Evolutionary conservation across 805 yeast genomes (phyloP).

Genomic region (Kregervanrija fluxuum): DNA sequence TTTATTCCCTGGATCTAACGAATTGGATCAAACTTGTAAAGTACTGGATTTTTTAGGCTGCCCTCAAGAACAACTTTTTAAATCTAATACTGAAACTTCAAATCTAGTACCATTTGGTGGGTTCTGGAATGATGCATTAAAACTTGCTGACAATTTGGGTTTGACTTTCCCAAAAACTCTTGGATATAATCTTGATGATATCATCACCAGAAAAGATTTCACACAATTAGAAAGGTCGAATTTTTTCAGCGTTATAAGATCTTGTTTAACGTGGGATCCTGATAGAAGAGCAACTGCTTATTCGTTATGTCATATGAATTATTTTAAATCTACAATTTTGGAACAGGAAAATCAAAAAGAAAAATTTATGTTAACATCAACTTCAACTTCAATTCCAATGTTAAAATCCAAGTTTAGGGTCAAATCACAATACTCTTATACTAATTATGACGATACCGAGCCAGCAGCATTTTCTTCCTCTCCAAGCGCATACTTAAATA

Average conservation of each 20-base stretch:
- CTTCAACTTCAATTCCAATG: neutral
- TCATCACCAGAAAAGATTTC: constrained; percentile 41
- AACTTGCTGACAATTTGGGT: constrained; percentile 46
- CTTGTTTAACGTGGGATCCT: constrained; percentile 77
- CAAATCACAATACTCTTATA: too few species aligned
- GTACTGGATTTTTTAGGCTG: constrained; percentile 66
- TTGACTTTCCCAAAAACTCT: constrained; percentile 47
- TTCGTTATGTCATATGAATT: constrained; percentile 41
- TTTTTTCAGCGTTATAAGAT: constrained; percentile 35
- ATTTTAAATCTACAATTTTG: constrained; percentile 40
- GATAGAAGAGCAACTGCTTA: constrained; percentile 47
- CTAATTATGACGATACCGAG: too few species aligned
- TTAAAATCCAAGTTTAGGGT: neutral
- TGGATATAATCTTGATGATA: constrained; percentile 40
- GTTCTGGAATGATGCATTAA: constrained; percentile 58
- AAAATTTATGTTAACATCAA: constrained; percentile 3
- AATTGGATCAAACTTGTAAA: constrained; percentile 69
- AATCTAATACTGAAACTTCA: neutral
- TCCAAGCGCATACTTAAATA: too few species aligned
- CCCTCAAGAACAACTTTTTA: constrained; percentile 36
- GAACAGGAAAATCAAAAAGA: constrained; percentile 15
- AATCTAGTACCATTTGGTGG: constrained; percentile 51
- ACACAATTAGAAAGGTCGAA: constrained; percentile 27
- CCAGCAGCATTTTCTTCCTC: too few species aligned
- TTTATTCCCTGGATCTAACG: constrained; percentile 76